Base-by-base conservation (phyloP, 345 rosid species). In the Bruguiera gymnorhiza region DNA sequence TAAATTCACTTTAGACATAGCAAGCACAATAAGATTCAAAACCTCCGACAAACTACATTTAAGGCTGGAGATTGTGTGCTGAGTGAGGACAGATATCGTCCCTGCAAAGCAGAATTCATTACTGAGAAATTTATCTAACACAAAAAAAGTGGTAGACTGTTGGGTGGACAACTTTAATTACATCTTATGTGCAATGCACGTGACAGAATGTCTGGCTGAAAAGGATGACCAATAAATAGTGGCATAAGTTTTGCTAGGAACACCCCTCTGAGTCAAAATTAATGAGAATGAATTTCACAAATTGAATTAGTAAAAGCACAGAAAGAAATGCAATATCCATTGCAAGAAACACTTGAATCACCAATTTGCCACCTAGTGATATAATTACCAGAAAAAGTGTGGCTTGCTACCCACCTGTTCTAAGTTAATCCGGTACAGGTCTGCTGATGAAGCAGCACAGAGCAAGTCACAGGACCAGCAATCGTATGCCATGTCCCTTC, bases 401-500 rank as follows among this genome's bases (percentile, higher is more conserved):
- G 16, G n/a, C 46, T 21, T 43, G 62, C 19, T 43, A 15, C 36
- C 5, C 61, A 92, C 99, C 97, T 95, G 93, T 64, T 95, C 97
- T 75, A 95, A 82, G 82, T 95, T 95, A 71, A 95, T 88, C 72
- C 99, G 78, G 77, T 90, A 95, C n/a, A 92, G 57, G 76, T 92
- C 97, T 65, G 99, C 88, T 52, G 97, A 92, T n/a, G 97, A 92
- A 64, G 98, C 97, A 78, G 98, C 98, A 72, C 99, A 95, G 66
- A 95, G 85, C 80, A 95, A 83, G 87, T 95, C 99, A 83, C 97
- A 95, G 30, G 99, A 86, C 97, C 98, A 90, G 80, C 70, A 67
- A 80, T 92, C 94, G 81, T 92, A 92, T 19, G 86, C 65, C 75
- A 90, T 88, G 71, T 92, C 91, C 77, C 97, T 92, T 63, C 99